Evolutionary conservation across 139 green algal genomes (phyloP).

Genomic region (Volvox africanus): DNA sequence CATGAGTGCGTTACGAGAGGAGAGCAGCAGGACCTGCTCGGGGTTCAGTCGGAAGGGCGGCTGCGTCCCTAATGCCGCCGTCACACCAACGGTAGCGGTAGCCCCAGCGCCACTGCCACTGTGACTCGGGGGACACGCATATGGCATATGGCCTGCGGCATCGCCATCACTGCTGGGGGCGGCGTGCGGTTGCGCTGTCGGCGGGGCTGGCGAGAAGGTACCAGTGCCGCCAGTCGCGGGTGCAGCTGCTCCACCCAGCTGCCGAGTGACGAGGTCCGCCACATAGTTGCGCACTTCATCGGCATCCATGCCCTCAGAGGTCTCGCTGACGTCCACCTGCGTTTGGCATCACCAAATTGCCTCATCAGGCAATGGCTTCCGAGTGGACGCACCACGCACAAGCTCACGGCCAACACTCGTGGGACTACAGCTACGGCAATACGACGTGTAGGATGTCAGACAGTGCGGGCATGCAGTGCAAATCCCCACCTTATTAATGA

Average conservation of each 20-base stretch:
- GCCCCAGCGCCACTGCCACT: neutral
- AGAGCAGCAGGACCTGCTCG: conserved; percentile 81
- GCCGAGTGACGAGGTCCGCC: conserved; percentile 65
- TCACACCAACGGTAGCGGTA: neutral
- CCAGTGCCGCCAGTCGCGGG: too few species aligned
- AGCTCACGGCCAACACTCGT: too few species aligned
- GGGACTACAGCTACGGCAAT: too few species aligned
- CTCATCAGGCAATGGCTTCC: too few species aligned
- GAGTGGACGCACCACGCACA: too few species aligned
- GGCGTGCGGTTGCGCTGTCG: neutral
- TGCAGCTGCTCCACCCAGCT: conserved; percentile 57
- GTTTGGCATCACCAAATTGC: too few species aligned
- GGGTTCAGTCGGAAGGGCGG: conserved; percentile 61
- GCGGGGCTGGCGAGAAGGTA: neutral
- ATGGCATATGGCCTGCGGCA: too few species aligned
- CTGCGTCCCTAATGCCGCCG: neutral
- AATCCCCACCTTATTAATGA: conserved; percentile 69
- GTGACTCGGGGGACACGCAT: too few species aligned
- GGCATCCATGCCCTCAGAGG: conserved; percentile 64
- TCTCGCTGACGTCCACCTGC: conserved; percentile 64
- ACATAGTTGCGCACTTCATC: conserved; percentile 73
- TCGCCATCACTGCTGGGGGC: too few species aligned
- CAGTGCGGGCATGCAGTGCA: neutral
- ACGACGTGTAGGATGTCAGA: neutral
- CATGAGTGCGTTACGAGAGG: conserved; percentile 76